Evolutionary conservation across 2,329 filamentous ascomycete species (phyloP), one percentile per base, ranked within the genome.

Genomic region (Rachicladosporium sp.): DNA sequence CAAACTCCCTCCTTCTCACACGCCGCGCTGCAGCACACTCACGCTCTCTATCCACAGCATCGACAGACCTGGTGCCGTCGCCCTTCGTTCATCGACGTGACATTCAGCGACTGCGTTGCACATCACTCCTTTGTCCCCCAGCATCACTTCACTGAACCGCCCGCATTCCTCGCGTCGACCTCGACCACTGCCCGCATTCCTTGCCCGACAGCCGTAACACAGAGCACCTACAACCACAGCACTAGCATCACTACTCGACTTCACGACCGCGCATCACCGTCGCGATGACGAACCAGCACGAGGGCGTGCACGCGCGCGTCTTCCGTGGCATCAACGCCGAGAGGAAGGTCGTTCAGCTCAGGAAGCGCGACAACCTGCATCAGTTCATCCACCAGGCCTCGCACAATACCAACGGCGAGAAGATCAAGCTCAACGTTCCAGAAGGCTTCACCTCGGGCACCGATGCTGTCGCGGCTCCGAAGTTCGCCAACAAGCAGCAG

Each of bases 251-350:
- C 19, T 6, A 27, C 11, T 6, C 29, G 34, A 32, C 15, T 29
- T 35, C 29, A 41, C 38, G 23, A 32, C 34, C 38, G 21, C 31
- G 35, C 34, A 30, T 48, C 30, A 19, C 15, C 15, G 15, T 19
- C 40, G 55, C 55, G 51, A 50, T 47, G 29, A 19, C 15, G 15
- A 19, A 19, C 15, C 48, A 54, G 38, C 53, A 55, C 50, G 41
- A 54, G 39, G 43, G 52, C 47, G 46, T 37, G 10, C 53, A 53
- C 40, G 54, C 50, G 31, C 50, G 47, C 40, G 54, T 55, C 38
- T 49, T 55, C 42, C 47, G 41, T 31, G 52, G 51, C 42, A 31
- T 44, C 15, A 53, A 48, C 30, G 53, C 53, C 23, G 37, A 43
- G 23, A 44, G 46, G 13, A 53, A 53, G 44, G 29, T 36, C 33